Conservation (phyloP, 148 eudicot genomes). For the Camellia granthamiana region DNA sequence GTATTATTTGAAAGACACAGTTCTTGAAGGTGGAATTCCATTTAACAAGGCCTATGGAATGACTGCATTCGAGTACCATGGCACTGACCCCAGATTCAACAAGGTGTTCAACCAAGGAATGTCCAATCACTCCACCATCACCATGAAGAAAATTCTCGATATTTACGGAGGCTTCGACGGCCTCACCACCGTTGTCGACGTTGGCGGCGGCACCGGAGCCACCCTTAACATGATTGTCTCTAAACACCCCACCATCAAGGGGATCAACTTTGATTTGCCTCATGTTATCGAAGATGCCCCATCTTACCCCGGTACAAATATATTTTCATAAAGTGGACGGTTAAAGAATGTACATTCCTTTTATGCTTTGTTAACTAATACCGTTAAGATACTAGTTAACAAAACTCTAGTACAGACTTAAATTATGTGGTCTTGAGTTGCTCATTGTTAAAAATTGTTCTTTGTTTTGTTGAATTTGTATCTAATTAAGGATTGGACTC, state of each 20-base stretch:
- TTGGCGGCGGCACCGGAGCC: conserved; percentile 87
- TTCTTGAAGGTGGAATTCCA: conserved; percentile 87
- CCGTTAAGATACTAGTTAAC: too few relatives aligned
- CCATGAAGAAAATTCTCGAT: conserved; percentile 73
- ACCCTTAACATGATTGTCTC: conserved; percentile 72
- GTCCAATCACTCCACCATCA: conserved; percentile 79
- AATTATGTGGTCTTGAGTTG: background rate
- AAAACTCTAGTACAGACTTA: too few relatives aligned
- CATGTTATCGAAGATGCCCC: conserved; percentile 85
- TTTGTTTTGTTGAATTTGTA: background rate
- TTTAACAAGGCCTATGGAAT: conserved; percentile 91
- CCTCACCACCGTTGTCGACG: conserved; percentile 58
- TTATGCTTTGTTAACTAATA: too few relatives aligned
- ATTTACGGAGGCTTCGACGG: conserved; percentile 70
- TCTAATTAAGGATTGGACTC: background rate
- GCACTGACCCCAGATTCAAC: conserved; percentile 75
- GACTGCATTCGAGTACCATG: conserved; percentile 86
- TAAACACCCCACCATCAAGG: conserved; percentile 68
- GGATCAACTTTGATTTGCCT: conserved; percentile 80
- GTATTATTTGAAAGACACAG: conserved; percentile 82
- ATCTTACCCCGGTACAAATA: conserved; percentile 46
- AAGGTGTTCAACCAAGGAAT: conserved; percentile 79
- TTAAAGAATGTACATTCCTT: too few relatives aligned
- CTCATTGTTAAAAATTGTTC: background rate
- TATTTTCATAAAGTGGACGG: too few relatives aligned